Evolutionary conservation across 2,329 filamentous ascomycete genomes (phyloP).

Genomic region (Tolypocladium nubicola): DNA sequence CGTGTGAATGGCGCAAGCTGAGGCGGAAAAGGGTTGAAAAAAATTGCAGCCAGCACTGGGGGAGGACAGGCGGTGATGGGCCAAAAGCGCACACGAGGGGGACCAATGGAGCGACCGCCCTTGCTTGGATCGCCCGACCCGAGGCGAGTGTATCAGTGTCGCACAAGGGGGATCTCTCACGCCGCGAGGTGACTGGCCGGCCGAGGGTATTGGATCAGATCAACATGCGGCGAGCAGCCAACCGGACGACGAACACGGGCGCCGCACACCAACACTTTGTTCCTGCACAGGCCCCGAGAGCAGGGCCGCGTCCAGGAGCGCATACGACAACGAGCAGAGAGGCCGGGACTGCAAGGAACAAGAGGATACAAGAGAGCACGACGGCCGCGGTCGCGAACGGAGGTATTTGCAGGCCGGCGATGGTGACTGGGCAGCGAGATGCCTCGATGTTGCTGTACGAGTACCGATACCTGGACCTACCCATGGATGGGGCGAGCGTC

Average conservation of each 20-base stretch:
- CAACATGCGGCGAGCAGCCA: background rate
- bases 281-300: background rate
- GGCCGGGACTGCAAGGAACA: background rate
- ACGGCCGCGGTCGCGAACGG: background rate
- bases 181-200: background rate
- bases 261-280: background rate
- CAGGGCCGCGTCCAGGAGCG: background rate
- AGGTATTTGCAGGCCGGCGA: background rate
- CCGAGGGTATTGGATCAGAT: background rate
- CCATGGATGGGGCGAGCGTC: no score
- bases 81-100: background rate
- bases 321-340: background rate
- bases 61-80: slow-evolving; percentile 6
- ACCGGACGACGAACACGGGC: background rate
- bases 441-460: background rate
- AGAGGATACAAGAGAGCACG: background rate
- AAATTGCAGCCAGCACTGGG: background rate
- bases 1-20: background rate
- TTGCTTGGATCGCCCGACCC: slow-evolving; percentile 6
- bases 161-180: slow-evolving; percentile 1
- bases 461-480: no score
- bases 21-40: background rate
- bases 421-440: background rate
- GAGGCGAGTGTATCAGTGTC: slow-evolving; percentile 4
- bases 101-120: slow-evolving; percentile 7